These are phyloP conservation scores for Malassezia brasiliensis DNA, from an alignment of 1,284 basidiomycete species.

Conservation along the genomic window DNA sequence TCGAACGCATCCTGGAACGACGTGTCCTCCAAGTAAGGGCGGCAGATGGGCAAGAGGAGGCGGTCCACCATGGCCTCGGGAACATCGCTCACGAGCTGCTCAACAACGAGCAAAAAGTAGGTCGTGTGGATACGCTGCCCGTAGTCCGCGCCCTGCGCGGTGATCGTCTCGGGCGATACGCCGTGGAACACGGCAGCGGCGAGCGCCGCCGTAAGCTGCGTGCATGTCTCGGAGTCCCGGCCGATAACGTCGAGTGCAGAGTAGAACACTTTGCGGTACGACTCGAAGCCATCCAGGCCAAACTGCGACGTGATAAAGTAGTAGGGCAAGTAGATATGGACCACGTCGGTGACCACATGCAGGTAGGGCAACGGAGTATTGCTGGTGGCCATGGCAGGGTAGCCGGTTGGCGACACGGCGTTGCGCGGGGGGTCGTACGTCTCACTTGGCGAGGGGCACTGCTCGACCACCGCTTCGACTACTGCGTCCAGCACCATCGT, in stretches of 20 bases:
- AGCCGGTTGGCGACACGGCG: slow-evolving; percentile 6
- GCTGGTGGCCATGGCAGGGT: slow-evolving; percentile 25
- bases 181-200: not conserved
- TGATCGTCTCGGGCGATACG: not conserved
- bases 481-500: slow-evolving; percentile 45
- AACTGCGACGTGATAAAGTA: slow-evolving; percentile 43
- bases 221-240: slow-evolving; percentile 34
- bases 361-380: slow-evolving; percentile 35
- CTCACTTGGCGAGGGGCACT: slow-evolving; percentile 36
- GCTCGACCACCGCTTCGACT: slow-evolving; percentile 37
- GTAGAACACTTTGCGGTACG: slow-evolving; percentile 43
- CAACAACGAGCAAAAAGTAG: slow-evolving; percentile 37
- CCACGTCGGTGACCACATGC: slow-evolving; percentile 22
- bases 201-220: slow-evolving; percentile 10
- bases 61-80: slow-evolving; percentile 36
- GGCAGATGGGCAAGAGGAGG: slow-evolving; percentile 29
- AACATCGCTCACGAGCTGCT: slow-evolving; percentile 34
- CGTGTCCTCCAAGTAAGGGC: slow-evolving; percentile 33
- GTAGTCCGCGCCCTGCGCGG: slow-evolving; percentile 15
- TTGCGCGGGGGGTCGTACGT: slow-evolving; percentile 19
- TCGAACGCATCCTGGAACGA: slow-evolving; percentile 39
- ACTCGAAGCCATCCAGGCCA: slow-evolving; percentile 37
- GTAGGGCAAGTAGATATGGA: slow-evolving; percentile 29
- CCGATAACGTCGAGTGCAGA: slow-evolving; percentile 39
- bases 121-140: slow-evolving; percentile 18